Base-by-base conservation (phyloP, 441 rosid species). In the Macaranga tanarius region DNA sequence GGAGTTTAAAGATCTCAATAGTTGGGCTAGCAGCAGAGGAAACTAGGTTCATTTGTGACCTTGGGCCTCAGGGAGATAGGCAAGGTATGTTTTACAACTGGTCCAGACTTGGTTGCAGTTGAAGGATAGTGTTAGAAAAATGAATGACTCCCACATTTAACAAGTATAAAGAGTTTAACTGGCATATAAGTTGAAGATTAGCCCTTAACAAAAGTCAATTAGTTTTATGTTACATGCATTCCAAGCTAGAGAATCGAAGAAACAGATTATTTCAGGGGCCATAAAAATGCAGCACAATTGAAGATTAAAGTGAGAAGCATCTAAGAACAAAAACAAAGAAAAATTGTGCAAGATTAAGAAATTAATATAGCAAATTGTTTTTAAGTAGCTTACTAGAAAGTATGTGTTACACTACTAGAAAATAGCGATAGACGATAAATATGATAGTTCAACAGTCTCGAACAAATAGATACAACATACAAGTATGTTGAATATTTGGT, bases 401-500 rank as follows among this genome's bases (percentile, higher is more conserved):
- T 11, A 19, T 22, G 15, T 9, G 19, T 57, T 56, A 40, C 40
- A 42, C 42, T 69, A 38, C 10, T 57, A 28, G 61, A 55, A 68
- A 31, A 38, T 40, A 44, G 12, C 23, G 42, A 31, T 3, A 31
- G 48, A 50, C 28, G 67, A 58, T 25, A 67, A 25, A 38, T 42
- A 40, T 42, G 55, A 12, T 16, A 48, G 44, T 31, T 56, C 72
- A n/a, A 22, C 23, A 50, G 34, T 57, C 26, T 51, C 23, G 20
- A 58, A 65, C 23, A 52, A 58, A 78, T 34, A 60, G 34, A 75
- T 11, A 51, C 47, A 7, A 50, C 40, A 38, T 20, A 22, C 1
- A 69, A 45, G 52, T 22, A 34, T 34, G 6, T 4, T 4, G 38
- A 34, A 3, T 34, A 34, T 34, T 34, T 34, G 0, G 38, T 34